These are phyloP conservation scores for Fusarium agapanthi DNA, from an alignment of 2,329 filamentous ascomycete species.

Conservation along the genomic window DNA sequence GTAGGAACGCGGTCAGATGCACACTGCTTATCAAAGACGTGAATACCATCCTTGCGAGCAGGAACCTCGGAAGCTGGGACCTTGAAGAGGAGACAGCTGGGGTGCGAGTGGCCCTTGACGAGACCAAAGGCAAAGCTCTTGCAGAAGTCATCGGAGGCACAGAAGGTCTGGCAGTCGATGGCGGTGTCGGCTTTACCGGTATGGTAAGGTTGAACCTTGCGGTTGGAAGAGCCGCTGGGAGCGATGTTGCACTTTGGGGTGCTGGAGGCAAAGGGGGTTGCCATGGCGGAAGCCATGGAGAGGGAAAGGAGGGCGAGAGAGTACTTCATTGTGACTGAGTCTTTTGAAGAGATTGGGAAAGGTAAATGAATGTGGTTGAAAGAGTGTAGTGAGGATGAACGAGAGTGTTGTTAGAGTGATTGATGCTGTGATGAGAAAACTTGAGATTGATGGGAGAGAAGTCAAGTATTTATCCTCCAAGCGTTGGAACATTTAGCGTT, in stretches of 20 bases:
- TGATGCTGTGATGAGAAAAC: background rate
- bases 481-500: fast-evolving
- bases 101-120: background rate
- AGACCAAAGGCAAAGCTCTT: conserved; percentile 6
- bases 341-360: background rate
- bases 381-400: background rate
- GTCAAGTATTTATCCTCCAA: background rate
- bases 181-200: background rate
- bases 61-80: background rate
- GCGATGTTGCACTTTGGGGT: background rate
- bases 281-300: background rate
- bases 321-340: conserved; percentile 6
- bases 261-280: background rate
- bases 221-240: background rate
- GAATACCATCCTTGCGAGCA: conserved; percentile 1
- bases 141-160: conserved; percentile 1
- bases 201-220: background rate
- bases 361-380: background rate
- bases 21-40: conserved; percentile 7
- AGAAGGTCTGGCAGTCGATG: background rate
- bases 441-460: too few species aligned
- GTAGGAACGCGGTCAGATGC: background rate
- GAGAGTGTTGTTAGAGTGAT: background rate
- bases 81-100: conserved; percentile 1
- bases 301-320: background rate